These are phyloP conservation scores for Isatis tinctoria DNA, from an alignment of 345 rosid genomes.

Conservation along the genomic window DNA sequence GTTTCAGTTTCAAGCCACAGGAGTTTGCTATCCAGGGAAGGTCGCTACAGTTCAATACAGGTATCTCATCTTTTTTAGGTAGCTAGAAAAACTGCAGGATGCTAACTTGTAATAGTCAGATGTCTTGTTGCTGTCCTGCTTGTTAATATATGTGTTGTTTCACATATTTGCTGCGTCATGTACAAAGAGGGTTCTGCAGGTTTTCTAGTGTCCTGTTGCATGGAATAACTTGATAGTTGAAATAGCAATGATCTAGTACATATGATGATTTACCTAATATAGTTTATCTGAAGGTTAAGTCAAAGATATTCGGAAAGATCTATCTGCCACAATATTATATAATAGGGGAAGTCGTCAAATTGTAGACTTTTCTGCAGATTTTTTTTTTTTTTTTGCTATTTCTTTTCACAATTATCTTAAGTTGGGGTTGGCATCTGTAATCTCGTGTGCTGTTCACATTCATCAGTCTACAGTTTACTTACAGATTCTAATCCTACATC, in stretches of 20 bases:
- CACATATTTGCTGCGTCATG: background rate
- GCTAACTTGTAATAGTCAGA: background rate
- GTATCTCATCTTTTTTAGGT: constrained; percentile 1
- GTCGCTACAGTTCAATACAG: constrained; percentile 9
- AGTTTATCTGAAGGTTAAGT: constrained; percentile 9
- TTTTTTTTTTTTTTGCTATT: background rate
- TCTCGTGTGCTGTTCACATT: constrained; percentile 10
- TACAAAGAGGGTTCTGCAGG: background rate
- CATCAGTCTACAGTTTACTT: background rate
- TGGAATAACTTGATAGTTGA: constrained; percentile 13
- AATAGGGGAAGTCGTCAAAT: constrained; percentile 15
- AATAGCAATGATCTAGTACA: constrained; percentile 14
- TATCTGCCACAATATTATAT: constrained; percentile 26
- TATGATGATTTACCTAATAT: constrained; percentile 26
- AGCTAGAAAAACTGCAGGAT: background rate
- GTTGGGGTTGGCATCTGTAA: constrained; percentile 7
- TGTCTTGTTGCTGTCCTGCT: constrained; percentile 6
- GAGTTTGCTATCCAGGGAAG: background rate
- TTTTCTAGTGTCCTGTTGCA: background rate
- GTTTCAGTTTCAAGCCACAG: constrained; percentile 15
- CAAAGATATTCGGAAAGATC: constrained; percentile 16
- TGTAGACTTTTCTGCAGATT: constrained; percentile 17
- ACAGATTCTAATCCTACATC: constrained; percentile 6
- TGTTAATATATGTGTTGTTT: constrained; percentile 14
- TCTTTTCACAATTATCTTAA: background rate